Conservation (phyloP, 495 filamentous ascomycete species). For the Penicillium parvum region DNA sequence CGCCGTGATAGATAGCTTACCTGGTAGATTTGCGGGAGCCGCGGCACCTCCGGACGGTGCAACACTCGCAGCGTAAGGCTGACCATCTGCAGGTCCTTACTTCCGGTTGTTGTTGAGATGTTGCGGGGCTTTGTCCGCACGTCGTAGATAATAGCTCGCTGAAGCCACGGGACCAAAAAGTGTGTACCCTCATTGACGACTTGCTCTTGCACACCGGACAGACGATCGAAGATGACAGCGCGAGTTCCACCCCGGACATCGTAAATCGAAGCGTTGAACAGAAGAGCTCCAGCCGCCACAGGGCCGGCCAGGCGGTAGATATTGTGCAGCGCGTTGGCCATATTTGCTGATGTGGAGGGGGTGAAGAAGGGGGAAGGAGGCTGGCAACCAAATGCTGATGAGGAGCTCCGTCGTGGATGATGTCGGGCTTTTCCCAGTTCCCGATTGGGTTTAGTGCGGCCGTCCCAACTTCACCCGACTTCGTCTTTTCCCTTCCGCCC, state of each 20-base stretch:
- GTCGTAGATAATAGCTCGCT: slow-evolving; percentile 93
- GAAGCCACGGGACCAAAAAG: slow-evolving; percentile 94
- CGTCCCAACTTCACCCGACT: slow-evolving; percentile 34
- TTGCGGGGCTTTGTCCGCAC: slow-evolving; percentile 96
- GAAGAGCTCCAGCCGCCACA: slow-evolving; percentile 53
- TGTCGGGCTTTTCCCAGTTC: slow-evolving; percentile 39
- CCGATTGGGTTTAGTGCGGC: slow-evolving; percentile 41
- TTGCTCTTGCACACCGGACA: slow-evolving; percentile 86
- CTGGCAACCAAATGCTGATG: slow-evolving; percentile 14
- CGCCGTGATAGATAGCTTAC: slow-evolving; percentile 45
- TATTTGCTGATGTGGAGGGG: slow-evolving; percentile 32
- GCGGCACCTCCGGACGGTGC: slow-evolving; percentile 89
- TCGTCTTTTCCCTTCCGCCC: slow-evolving; percentile 29
- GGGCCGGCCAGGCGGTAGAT: slow-evolving; percentile 73
- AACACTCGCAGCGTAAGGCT: slow-evolving; percentile 94
- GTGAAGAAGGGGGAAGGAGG: slow-evolving; percentile 22
- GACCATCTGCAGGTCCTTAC: slow-evolving; percentile 99
- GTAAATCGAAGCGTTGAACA: slow-evolving; percentile 79
- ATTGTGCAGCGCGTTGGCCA: slow-evolving; percentile 56
- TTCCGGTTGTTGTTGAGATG: slow-evolving; percentile 96
- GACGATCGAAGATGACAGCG: slow-evolving; percentile 96
- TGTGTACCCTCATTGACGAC: slow-evolving; percentile 97
- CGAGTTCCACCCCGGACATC: slow-evolving; percentile 92
- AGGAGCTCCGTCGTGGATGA: slow-evolving; percentile 12
- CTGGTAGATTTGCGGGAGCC: slow-evolving; percentile 97